Base-by-base conservation (phyloP, 768 basidiomycete genomes). In the Rhizopogon vulgaris region DNA sequence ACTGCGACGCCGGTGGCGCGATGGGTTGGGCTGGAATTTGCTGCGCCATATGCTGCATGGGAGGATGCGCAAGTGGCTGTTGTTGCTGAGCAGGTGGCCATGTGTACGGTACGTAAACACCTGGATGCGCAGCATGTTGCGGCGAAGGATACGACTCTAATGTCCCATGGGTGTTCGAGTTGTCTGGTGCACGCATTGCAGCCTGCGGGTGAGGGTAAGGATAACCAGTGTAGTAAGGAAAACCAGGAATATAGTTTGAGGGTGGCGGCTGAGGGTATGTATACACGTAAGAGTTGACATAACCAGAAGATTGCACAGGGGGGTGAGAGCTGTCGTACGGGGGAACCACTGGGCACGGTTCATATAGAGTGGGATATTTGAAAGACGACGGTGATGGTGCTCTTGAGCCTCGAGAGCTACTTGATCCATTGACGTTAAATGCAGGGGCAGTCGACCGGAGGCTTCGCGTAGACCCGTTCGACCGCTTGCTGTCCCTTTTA, bases 361-460 rank as follows among this genome's bases (percentile, higher is more conserved):
- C 90, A 58, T 90, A 89, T 37, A 90, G 68, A 1, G 81, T 78
- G 15, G 88, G 77, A 65, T 83, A 92, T 52, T 78, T 82, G 70
- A 90, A 86, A 27, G 86, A 80, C 24, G 66, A 69, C 2, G 89
- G 86, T 8, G 88, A 90, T 12, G 86, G 74, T 2, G 88, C 84
- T 58, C 87, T 73, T 24, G 87, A 89, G 57, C 78, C 82, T 46
- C 85, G 83, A 15, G 86, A 83, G 61, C 83, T 84, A 37, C 71
- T 74, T 15, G 81, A 78, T 3, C 78, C 78, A 60, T 74, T 79
- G 40, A 67, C 68, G 41, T 74, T 74, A 64, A 78, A 82, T 30
- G 68, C 70, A 53, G 67, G 74, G 24, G 74, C 78, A 49, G 69
- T 71, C 37, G 80, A 77, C 38, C 83, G 79, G 27, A 83, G 64